Evolutionary conservation across 805 yeast genomes (phyloP), one percentile per base, ranked within the genome.

Genomic region (Wickerhamomyces mucosus): DNA sequence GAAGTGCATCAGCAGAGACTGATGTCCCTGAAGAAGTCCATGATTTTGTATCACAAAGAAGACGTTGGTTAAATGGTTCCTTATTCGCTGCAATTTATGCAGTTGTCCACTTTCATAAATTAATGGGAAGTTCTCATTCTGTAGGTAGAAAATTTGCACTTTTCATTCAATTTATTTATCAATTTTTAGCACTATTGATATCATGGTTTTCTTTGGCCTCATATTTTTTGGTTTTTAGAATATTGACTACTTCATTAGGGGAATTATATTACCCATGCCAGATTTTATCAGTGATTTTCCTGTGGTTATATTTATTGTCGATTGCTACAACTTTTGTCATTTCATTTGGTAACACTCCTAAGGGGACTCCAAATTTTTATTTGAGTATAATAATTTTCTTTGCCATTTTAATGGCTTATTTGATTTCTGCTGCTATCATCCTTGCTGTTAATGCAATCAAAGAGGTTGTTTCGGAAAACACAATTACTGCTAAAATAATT

Each of bases 11-110:
- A 40, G 97, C 96, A 1, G 86, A 83, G 42, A 92, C 97, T 4
- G 97, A 92, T 68, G 97, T 88, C 28, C 97, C 97, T 6, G 94
- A 82, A 43, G 64, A 72, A 21, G 69, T 89, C 21, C 77, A 92
- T 15, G 96, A 88, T 49, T 78, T 89, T 41, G 78, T 92, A 20
- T 68, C 86, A 25, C 97, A 89, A 57, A 73, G 97, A 63, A 71
- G 97, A 53, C 75, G 97, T 59, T 92, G 97, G 97, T 69, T 89
- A 42, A 89, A 89, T 54, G 97, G 97, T 34, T 86, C 97, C 0
- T 81, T 92, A 49, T 89, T 92, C 59, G 96, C 97, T 0, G 92
- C 94, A 7, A 67, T 86, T 35, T 89, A 92, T 52, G 76, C 96
- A 0, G 69, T 84, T 34, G 70, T 75, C 36, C 94, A 88, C 55